phyloP scores from a whole-genome alignment of 305 asterid genomes.

The Plantago coronopus region DNA sequence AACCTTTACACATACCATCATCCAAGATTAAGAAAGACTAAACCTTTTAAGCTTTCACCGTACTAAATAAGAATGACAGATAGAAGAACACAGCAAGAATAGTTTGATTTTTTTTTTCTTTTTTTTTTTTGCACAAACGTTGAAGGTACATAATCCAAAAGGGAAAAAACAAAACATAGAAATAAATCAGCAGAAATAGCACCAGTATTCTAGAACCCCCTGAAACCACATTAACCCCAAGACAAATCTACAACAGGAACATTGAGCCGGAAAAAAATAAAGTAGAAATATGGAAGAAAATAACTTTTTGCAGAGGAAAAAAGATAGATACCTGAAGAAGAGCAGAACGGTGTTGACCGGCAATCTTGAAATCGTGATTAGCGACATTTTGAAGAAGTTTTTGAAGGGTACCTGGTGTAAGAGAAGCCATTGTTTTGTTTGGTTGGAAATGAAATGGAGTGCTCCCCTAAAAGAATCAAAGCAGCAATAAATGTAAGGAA shows the following conservation, averaged over 20 bases:
- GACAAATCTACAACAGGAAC: too few relatives aligned
- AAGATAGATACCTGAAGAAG: conserved; percentile 9
- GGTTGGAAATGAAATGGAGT: too few relatives aligned
- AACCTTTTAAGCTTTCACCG: not conserved
- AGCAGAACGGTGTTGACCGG: conserved; percentile 16
- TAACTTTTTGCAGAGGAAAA: too few relatives aligned
- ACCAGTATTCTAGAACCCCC: too few relatives aligned
- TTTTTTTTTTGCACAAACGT: too few relatives aligned
- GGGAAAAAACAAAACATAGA: too few relatives aligned
- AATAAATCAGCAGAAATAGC: too few relatives aligned
- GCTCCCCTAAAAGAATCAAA: too few relatives aligned
- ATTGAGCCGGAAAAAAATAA: not conserved
- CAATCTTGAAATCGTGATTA: conserved; percentile 43
- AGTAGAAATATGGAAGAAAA: not conserved
- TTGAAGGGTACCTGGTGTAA: conserved; percentile 63
- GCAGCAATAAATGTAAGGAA: too few relatives aligned
- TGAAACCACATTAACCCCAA: too few relatives aligned
- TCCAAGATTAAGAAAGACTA: not conserved
- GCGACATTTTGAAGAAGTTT: conserved; percentile 72
- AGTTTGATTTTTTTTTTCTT: too few relatives aligned
- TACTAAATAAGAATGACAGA: not conserved
- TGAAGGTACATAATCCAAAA: too few relatives aligned
- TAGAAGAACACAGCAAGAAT: not conserved
- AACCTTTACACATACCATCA: conserved; percentile 35
- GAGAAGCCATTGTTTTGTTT: conserved; percentile 64